phyloP scores from a whole-genome alignment of 495 filamentous ascomycete species.

The Cenococcum geophilum region DNA sequence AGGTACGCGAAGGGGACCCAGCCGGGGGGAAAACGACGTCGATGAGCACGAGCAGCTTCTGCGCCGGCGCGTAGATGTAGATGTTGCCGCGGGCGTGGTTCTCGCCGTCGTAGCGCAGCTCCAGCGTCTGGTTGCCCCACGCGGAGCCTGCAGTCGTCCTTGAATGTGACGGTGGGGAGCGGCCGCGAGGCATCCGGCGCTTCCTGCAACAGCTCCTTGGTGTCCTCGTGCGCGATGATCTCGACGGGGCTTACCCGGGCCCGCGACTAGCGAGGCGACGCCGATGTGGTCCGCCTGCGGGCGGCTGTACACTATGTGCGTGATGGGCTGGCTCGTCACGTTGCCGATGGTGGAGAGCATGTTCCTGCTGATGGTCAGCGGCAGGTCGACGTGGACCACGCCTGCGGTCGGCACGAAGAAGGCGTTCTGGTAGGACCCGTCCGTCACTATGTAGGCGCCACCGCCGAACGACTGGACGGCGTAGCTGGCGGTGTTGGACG shows the following conservation, averaged over 20 bases:
- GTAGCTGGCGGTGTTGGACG: slow-evolving; percentile 28
- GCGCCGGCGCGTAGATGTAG: slow-evolving; percentile 3
- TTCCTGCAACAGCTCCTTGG: slow-evolving; percentile 25
- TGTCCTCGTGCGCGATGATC: slow-evolving; percentile 36
- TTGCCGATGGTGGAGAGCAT: slow-evolving; percentile 38
- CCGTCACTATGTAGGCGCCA: slow-evolving; percentile 42
- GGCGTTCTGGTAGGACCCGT: slow-evolving; percentile 35
- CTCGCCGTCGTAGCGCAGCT: too few species aligned
- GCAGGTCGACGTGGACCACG: slow-evolving; percentile 42
- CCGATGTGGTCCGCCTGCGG: slow-evolving; percentile 42
- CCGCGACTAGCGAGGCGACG: slow-evolving; percentile 33
- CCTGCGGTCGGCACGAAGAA: slow-evolving; percentile 38
- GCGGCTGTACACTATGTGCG: slow-evolving; percentile 42
- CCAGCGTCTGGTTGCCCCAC: slow-evolving; percentile 28
- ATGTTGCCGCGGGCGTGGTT: not conserved
- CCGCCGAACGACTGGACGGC: slow-evolving; percentile 34
- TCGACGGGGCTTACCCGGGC: slow-evolving; percentile 15
- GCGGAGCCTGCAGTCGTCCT: slow-evolving; percentile 25
- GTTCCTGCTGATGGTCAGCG: slow-evolving; percentile 40
- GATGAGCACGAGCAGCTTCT: not conserved
- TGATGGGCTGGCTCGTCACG: slow-evolving; percentile 35
- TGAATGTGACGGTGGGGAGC: slow-evolving; percentile 36
- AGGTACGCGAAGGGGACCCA: slow-evolving; percentile 41
- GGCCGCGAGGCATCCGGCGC: slow-evolving; percentile 33
- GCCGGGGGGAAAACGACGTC: slow-evolving; percentile 29